Base-by-base conservation (phyloP, 306 rosid genomes). In the Morella rubra region DNA sequence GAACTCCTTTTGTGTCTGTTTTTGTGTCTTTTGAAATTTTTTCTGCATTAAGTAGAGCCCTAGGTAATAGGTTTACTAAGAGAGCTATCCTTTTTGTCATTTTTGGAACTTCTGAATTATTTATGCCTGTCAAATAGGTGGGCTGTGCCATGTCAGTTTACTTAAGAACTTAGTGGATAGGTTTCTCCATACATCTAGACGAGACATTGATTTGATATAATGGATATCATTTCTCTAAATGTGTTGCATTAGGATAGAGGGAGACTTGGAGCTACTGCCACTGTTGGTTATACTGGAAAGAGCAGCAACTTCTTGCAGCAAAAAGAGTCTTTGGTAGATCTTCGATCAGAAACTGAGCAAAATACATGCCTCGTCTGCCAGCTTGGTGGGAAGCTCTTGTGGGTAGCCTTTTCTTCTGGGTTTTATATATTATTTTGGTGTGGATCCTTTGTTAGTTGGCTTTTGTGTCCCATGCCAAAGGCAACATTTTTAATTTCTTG, bases 301-400 rank as follows among this genome's bases (percentile, higher is more conserved):
- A 50, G 77, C 44, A 37, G 69, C 8, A 81, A 46, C 45, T 69
- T n/a, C 73, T 9, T 51, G 84, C 88, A 72, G 84, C 85, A 77
- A 77, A 87, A 88, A 75, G 85, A 73, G 69, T 71, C 60, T 65
- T 83, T 82, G 51, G 66, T 11, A 72, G 79, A 78, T 70, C 73
- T 82, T 65, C 64, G 47, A 65, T 32, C 78, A 64, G 79, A 78
- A 66, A 58, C 58, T 32, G 82, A 84, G 51, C 84, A 80, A 68
- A 76, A 84, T 79, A 52, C 80, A 68, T 91, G 97, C 78, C 62
- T 85, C 20, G 66, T 75, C 77, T 91, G 95, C 91, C 82, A 86
- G 76, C 79, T 68, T 72, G 90, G 86, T 11, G 97, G 97, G 77
- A 83, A 71, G 85, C 92, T 91, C 83, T 37, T 88, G 97, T 91